phyloP scores from a whole-genome alignment of 176 grass and related monocot genomes.

The Areca catechu region DNA sequence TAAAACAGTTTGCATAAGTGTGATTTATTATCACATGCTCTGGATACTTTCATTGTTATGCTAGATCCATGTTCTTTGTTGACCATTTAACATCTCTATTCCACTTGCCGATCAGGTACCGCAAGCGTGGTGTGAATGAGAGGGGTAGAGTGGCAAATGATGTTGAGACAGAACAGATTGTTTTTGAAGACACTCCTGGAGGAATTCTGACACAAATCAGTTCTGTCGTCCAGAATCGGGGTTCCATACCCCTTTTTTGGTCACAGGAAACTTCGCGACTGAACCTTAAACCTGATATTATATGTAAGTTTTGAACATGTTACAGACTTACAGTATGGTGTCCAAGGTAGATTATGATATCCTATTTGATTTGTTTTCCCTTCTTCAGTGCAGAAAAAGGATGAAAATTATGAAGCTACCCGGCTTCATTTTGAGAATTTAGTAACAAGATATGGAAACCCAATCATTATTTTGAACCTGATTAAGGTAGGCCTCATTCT shows the following conservation, averaged over 20 bases:
- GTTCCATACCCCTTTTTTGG: conserved; percentile 92
- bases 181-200: conserved; percentile 46
- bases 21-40: too few relatives aligned
- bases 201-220: conserved; percentile 51
- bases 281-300: conserved; percentile 83
- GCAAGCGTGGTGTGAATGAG: conserved; percentile 86
- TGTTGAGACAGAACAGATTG: conserved; percentile 97
- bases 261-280: conserved; percentile 76
- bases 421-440: conserved; percentile 89
- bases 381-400: conserved; percentile 61
- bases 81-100: too few relatives aligned
- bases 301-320: conserved; percentile 54
- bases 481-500: conserved; percentile 57
- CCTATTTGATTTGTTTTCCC: conserved; percentile 5
- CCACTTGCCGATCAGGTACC: conserved; percentile 47
- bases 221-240: conserved; percentile 91
- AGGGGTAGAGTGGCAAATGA: conserved; percentile 95
- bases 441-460: conserved; percentile 65
- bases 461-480: conserved; percentile 93
- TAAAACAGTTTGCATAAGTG: too few relatives aligned
- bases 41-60: too few relatives aligned
- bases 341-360: conserved; percentile 3
- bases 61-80: too few relatives aligned
- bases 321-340: not conserved
- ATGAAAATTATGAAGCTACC: conserved; percentile 74